Percentiles rank a stretch among this genome's conserved stretches.
Evolutionary conservation across 306 rosid genomes (phyloP).

Genomic region (Purshia tridentata): DNA sequence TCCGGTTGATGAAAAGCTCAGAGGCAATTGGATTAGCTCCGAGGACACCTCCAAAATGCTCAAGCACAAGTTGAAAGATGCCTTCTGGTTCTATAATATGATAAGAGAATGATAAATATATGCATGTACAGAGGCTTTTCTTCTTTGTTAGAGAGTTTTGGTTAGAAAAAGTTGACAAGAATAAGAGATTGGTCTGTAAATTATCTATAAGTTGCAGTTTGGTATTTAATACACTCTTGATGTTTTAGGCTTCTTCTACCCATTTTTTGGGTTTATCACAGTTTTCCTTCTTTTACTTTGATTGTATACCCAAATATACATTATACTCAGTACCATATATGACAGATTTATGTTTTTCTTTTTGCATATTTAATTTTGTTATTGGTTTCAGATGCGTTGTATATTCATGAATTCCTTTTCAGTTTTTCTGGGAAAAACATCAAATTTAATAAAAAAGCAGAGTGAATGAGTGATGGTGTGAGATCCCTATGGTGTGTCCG

Average conservation of each 20-base stretch:
- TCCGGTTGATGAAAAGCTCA: conserved; percentile 61
- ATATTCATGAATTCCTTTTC: not conserved
- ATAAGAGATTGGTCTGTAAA: conserved; percentile 12
- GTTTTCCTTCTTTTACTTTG: not conserved
- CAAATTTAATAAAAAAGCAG: not conserved
- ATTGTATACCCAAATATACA: conserved; percentile 17
- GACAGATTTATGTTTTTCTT: not conserved
- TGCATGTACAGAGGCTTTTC: conserved; percentile 24
- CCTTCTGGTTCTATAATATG: not conserved
- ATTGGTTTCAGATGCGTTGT: not conserved
- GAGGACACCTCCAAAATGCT: conserved; percentile 23
- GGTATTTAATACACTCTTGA: conserved; percentile 4
- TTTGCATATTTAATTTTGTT: not conserved
- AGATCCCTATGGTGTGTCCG: too few species aligned
- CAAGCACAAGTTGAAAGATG: conserved; percentile 21
- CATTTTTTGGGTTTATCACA: conserved; percentile 6
- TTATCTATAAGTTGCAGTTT: not conserved
- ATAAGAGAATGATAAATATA: not conserved
- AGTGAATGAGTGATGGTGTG: too few species aligned
- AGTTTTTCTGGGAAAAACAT: not conserved
- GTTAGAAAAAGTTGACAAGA: conserved; percentile 7
- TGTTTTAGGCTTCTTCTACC: conserved; percentile 7
- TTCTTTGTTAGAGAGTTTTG: conserved; percentile 20
- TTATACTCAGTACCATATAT: too few species aligned
- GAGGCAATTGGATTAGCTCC: conserved; percentile 52